Percentiles rank a stretch among this genome's conserved stretches.
These are phyloP conservation scores for Stephanodiscus minutulus DNA, from an alignment of 108 stramenopile species.

Conservation along the genomic window DNA sequence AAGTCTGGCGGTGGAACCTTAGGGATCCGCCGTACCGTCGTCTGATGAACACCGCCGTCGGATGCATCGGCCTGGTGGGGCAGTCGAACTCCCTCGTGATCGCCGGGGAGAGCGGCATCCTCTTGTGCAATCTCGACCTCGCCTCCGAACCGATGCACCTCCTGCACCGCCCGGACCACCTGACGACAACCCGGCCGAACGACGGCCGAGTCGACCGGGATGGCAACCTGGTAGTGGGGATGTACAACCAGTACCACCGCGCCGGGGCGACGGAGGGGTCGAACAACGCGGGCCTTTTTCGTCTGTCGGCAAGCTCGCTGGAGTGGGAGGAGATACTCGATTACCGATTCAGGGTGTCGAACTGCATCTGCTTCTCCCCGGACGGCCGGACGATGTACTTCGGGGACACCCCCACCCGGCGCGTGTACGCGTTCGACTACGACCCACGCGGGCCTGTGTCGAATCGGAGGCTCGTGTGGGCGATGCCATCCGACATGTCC, in stretches of 20 bases:
- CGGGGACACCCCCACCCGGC: slow-evolving; percentile 69
- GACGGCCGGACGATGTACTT: slow-evolving; percentile 64
- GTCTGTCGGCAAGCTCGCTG: slow-evolving; percentile 35
- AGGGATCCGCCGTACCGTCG: slow-evolving; percentile 57
- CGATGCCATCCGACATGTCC: slow-evolving; percentile 50
- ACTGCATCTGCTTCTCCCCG: slow-evolving; percentile 68
- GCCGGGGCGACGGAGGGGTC: slow-evolving; percentile 56
- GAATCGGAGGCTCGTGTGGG: slow-evolving; percentile 60
- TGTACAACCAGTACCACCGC: slow-evolving; percentile 79
- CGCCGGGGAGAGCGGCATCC: slow-evolving; percentile 60
- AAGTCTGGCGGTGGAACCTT: slow-evolving; percentile 69
- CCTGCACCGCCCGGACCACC: slow-evolving; percentile 57
- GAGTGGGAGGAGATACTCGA: slow-evolving; percentile 47
- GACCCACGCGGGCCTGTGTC: slow-evolving; percentile 31
- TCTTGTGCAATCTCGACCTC: slow-evolving; percentile 49
- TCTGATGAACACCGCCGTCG: slow-evolving; percentile 58
- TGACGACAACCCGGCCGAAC: slow-evolving; percentile 62
- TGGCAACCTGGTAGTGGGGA: slow-evolving; percentile 67
- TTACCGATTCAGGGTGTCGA: slow-evolving; percentile 63
- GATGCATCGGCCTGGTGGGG: slow-evolving; percentile 54
- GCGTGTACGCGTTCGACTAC: slow-evolving; percentile 74
- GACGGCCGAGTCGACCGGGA: slow-evolving; percentile 75
- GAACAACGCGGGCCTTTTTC: slow-evolving; percentile 64
- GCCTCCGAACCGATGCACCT: slow-evolving; percentile 43
- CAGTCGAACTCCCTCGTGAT: slow-evolving; percentile 33